Base-by-base conservation (phyloP, 2,329 filamentous ascomycete genomes). In the Neonectria magnoliae region DNA sequence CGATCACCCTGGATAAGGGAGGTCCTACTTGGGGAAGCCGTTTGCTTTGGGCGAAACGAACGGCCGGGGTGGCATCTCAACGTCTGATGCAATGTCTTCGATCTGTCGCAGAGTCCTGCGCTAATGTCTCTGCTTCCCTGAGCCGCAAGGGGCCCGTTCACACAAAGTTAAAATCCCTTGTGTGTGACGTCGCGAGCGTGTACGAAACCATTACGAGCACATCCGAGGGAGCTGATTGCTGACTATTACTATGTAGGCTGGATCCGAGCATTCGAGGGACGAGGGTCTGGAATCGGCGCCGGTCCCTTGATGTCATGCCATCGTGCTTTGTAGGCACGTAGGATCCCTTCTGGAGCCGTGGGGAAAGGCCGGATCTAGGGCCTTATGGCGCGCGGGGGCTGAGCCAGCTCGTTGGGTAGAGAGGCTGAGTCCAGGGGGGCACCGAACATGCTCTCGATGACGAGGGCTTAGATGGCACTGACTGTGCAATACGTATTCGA, bases 41-140 rank as follows among this genome's bases (percentile, higher is more conserved):
- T 60, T 66, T 71, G 52, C 68, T 67, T 67, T 61, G 59, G 52
- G 61, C 42, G 41, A 61, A 54, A 50, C 57, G 33, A 55, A 61
- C 20, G 54, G 38, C 22, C 22, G 57, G 33, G 48, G 25, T 57
- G 25, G 33, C 36, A 38, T n/a, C 36, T 38, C 36, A n/a, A 16
- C 50, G 42, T 61, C 33, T 57, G 53, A 62, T 57, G 36, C 45
- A 27, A 57, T 60, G 57, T 57, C 62, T 60, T 47, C 48, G 58
- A 65, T 57, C 53, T 42, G 54, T 31, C 48, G 48, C 48, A 62
- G 36, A 44, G 38, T 36, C 48, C 47, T 47, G 41, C 53, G 38
- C 47, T 27, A 27, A 33, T 61, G 58, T 38, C 29, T 61, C 41
- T 38, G 18, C 16, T 25, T 57, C 54, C 18, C 55, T 41, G 27